Evolutionary conservation across 2,329 filamentous ascomycete genomes (phyloP), one percentile per base, ranked within the genome.

Genomic region (Fulvia fulva): DNA sequence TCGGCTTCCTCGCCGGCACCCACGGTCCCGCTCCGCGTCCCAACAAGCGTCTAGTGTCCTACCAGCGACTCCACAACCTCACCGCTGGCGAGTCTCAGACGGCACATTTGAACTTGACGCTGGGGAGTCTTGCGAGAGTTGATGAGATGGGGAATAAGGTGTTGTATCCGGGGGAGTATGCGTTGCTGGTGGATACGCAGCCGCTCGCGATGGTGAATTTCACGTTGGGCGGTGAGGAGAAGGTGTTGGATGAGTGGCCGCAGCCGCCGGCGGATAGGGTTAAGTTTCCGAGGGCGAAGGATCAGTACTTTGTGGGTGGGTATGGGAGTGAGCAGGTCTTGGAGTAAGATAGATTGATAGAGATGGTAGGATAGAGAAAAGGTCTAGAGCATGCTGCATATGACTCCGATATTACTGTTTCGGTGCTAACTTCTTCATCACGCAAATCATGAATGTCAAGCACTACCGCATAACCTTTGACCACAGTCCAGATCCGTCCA

Each of bases 121-220:
- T 85, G 1, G 82, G 78, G 0, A 77, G 74, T 23, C 65, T 85
- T 37, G 77, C 79, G 1, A 71, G 83, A 1, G 77, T 78, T 0
- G 80, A 83, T 57, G 74, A 78, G 43, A 71, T 69, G 2, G 83
- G 83, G 0, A 78, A 81, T 59, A 75, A 73, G 50, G 77, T 82
- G 14, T 65, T 85, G 9, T 84, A 81, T 67, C 82, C 81, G 0
- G 83, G 81, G 0, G 74, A 74, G 19, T 85, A 85, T 62, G 73
- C 68, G 7, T 47, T 83, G 11, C 63, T 74, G 51, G 53, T 83
- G 8, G 81, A 83, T 65, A 69, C 75, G 56, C 75, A 77, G 51
- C 73, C 74, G 1, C 65, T 75, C 50, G 71, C 74, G 0, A 70
- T 62, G 34, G 63, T 76, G 45, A 75, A 75, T 22, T 81, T 84